A percentile compares a stretch with the other conserved stretches of the same genome.
These are phyloP conservation scores for Tetrahymena malaccensis DNA, from an alignment of 73 alveolate genomes.

Conservation along the genomic window DNA sequence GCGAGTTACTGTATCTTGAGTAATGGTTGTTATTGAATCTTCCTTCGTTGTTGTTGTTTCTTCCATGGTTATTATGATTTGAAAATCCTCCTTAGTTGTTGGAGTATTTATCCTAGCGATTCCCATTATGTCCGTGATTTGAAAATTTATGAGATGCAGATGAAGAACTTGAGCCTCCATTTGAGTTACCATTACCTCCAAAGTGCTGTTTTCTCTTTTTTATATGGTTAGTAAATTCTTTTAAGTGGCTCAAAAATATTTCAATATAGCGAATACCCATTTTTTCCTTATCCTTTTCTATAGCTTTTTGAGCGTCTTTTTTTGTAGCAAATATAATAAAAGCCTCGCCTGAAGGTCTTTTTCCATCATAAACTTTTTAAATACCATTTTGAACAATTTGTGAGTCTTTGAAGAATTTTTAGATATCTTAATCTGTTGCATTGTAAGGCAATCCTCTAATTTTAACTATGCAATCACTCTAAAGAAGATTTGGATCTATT, in stretches of 20 bases:
- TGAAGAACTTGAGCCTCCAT: background rate
- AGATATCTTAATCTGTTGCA: background rate
- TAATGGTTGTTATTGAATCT: background rate
- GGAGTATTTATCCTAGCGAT: background rate
- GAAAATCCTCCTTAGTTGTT: background rate
- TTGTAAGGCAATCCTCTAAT: background rate
- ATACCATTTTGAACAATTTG: background rate
- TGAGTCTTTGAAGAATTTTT: background rate
- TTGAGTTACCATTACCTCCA: background rate
- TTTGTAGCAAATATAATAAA: background rate
- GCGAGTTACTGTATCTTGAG: background rate
- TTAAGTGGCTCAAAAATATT: background rate
- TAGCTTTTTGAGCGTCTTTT: background rate
- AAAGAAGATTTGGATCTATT: background rate
- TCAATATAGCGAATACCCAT: background rate
- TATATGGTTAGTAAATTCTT: background rate
- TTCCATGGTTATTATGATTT: background rate
- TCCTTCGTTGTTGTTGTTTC: background rate
- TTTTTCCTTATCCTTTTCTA: background rate
- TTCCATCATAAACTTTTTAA: background rate
- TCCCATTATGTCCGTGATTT: background rate
- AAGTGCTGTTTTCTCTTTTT: background rate
- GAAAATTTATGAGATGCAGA: background rate
- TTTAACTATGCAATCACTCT: background rate
- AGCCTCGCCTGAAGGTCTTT: background rate